Percentiles rank a stretch among this genome's conserved stretches.
These are phyloP conservation scores for Rhododendron mucronatum DNA, from an alignment of 148 eudicot species.

Conservation along the genomic window DNA sequence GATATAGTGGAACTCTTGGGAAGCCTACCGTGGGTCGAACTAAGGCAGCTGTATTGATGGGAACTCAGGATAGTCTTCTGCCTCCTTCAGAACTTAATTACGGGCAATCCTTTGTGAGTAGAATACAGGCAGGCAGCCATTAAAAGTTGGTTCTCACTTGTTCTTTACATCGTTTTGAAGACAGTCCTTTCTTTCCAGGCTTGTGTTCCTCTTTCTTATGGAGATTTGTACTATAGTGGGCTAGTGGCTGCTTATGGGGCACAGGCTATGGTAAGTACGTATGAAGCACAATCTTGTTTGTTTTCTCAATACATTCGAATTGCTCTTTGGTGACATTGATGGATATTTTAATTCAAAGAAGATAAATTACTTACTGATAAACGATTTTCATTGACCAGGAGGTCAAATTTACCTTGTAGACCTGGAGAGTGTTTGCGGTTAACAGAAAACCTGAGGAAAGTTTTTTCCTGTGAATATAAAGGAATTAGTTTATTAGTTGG, in stretches of 20 bases:
- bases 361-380: neutral
- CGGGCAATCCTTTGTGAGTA: conserved; percentile 47
- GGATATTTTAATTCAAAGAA: neutral
- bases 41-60: conserved; percentile 20
- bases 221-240: conserved; percentile 41
- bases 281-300: neutral
- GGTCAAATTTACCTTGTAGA: neutral
- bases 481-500: neutral
- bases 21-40: conserved; percentile 25
- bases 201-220: conserved; percentile 27
- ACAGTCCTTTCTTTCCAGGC: conserved; percentile 32
- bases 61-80: conserved; percentile 27
- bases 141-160: neutral
- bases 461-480: neutral
- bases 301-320: neutral
- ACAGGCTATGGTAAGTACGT: conserved; percentile 48
- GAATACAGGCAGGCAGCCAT: neutral
- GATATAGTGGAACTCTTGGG: conserved; percentile 16
- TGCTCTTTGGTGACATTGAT: neutral
- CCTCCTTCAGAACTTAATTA: conserved; percentile 41
- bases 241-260: conserved; percentile 35
- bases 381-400: neutral
- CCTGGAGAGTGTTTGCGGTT: neutral
- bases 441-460: neutral
- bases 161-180: neutral